phyloP scores from a whole-genome alignment of 495 filamentous ascomycete species.

The Penicillium ucsense region DNA sequence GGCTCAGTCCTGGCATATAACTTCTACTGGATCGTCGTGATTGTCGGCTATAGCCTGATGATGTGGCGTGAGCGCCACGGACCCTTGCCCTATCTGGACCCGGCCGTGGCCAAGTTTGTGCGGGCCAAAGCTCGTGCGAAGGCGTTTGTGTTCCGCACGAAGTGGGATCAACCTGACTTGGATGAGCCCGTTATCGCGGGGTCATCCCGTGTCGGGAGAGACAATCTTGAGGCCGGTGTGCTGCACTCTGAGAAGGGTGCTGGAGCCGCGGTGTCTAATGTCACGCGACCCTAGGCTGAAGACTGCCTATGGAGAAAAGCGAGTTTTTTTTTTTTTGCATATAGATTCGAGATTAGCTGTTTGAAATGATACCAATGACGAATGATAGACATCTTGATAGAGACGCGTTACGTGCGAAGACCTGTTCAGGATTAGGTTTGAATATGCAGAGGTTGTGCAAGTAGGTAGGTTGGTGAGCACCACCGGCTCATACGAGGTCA shows the following conservation, averaged over 20 bases:
- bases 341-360: too few relatives aligned
- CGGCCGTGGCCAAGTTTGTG: conserved; percentile 4
- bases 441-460: too few relatives aligned
- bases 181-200: conserved; percentile 2
- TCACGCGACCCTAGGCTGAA: not conserved
- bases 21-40: conserved; percentile 59
- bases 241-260: conserved; percentile 1
- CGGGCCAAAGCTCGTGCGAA: conserved; percentile 9
- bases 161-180: conserved; percentile 3
- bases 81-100: conserved; percentile 15
- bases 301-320: not conserved
- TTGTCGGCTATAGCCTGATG: conserved; percentile 17
- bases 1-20: conserved; percentile 77
- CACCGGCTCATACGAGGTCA: too few relatives aligned
- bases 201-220: conserved; percentile 4
- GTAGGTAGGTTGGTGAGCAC: too few relatives aligned
- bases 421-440: too few relatives aligned
- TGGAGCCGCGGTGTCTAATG: conserved; percentile 4
- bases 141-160: conserved; percentile 14
- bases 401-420: too few relatives aligned
- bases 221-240: not conserved
- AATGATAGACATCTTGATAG: too few relatives aligned
- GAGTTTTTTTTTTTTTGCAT: too few relatives aligned
- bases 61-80: conserved; percentile 17
- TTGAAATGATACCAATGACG: too few relatives aligned